Percentiles rank a stretch among this genome's conserved stretches.
phyloP scores from a whole-genome alignment of 1,284 basidiomycete genomes.

The Ustilago cynodontis region DNA sequence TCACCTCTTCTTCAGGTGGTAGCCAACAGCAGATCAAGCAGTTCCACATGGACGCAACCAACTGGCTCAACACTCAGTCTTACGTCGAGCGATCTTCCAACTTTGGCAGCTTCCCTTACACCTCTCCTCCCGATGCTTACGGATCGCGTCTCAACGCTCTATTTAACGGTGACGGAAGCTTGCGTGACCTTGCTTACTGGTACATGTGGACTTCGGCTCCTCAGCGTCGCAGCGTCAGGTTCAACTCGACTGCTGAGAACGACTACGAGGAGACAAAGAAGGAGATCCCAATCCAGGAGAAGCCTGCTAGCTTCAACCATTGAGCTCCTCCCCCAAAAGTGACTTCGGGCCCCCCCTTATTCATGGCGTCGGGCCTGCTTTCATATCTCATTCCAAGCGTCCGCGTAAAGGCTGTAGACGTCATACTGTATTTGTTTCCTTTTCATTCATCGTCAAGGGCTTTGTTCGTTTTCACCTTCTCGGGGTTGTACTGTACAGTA shows the following conservation, averaged over 20 bases:
- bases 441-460: constrained; percentile 14
- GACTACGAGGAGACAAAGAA: constrained; percentile 31
- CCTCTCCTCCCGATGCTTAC: constrained; percentile 57
- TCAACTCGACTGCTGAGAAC: constrained; percentile 30
- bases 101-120: constrained; percentile 59
- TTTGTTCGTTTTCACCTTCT: neutral
- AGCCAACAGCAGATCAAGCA: constrained; percentile 49
- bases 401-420: neutral
- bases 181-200: constrained; percentile 48
- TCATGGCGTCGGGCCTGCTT: constrained; percentile 5
- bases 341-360: neutral
- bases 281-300: constrained; percentile 27
- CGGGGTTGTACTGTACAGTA: no score
- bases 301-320: constrained; percentile 41
- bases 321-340: constrained; percentile 2
- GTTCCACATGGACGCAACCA: constrained; percentile 59
- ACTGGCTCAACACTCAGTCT: constrained; percentile 47
- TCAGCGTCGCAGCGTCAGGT: constrained; percentile 23
- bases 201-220: constrained; percentile 34
- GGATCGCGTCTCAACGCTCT: constrained; percentile 58
- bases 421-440: constrained; percentile 13
- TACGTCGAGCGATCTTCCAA: constrained; percentile 64
- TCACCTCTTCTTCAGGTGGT: constrained; percentile 55
- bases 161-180: constrained; percentile 53
- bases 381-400: constrained; percentile 1